phyloP scores from a whole-genome alignment of 306 rosid genomes.

The Castanospermum australe region DNA sequence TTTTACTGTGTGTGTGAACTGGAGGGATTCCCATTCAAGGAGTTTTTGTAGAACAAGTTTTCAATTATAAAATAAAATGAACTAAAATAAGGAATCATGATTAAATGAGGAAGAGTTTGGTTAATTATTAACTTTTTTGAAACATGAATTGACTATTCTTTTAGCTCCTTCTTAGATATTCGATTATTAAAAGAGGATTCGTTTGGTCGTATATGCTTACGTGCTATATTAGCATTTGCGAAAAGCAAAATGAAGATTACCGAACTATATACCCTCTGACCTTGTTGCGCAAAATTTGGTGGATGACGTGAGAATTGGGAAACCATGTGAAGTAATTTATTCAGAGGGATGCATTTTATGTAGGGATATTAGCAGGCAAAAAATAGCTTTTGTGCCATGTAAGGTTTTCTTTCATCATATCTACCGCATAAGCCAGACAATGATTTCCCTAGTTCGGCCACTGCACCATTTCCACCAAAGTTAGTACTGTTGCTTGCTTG shows the following conservation, averaged over 20 bases:
- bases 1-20: background rate
- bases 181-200: background rate
- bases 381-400: background rate
- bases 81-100: too few species aligned
- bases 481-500: background rate
- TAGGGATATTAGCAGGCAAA: background rate
- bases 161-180: background rate
- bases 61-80: background rate
- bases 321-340: background rate
- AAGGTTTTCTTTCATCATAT: slow-evolving; percentile 2
- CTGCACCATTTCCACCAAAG: background rate
- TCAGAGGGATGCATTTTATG: background rate
- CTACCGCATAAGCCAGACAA: background rate
- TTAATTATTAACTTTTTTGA: background rate
- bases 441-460: background rate
- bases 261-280: background rate
- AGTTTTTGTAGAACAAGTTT: background rate
- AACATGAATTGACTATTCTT: background rate
- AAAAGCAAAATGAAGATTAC: background rate
- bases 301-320: background rate
- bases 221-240: background rate
- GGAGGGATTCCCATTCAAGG: too few species aligned
- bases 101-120: background rate
- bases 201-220: background rate
- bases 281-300: background rate